Percentiles rank a stretch among this genome's conserved stretches.
Evolutionary conservation across 768 basidiomycete species (phyloP).

Genomic region (Lentinus brumalis): DNA sequence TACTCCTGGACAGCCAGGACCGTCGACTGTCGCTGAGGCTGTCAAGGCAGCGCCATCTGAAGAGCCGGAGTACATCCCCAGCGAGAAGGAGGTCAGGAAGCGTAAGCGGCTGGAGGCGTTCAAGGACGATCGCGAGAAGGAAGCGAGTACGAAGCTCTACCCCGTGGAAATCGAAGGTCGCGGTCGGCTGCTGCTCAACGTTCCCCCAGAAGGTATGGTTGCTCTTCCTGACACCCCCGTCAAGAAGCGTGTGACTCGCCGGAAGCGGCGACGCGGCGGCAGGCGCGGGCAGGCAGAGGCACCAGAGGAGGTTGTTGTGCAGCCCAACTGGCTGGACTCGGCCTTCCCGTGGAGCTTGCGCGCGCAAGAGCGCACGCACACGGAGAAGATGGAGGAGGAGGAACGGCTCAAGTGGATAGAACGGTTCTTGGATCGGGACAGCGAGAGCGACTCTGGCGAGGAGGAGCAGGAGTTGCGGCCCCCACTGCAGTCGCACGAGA

Average conservation of each 20-base stretch:
- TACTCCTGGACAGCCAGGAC: constrained; percentile 47
- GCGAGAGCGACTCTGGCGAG: constrained; percentile 51
- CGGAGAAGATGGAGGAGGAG: constrained; percentile 54
- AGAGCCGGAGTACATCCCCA: constrained; percentile 20
- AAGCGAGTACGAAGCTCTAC: constrained; percentile 45
- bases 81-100: constrained; percentile 67
- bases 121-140: constrained; percentile 38
- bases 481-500: constrained; percentile 30
- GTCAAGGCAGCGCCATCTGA: constrained; percentile 27
- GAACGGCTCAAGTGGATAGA: constrained; percentile 68
- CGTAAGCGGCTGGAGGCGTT: constrained; percentile 72
- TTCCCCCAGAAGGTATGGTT: constrained; percentile 45
- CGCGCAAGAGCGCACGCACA: constrained; percentile 53
- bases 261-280: constrained; percentile 45
- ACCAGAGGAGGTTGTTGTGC: constrained; percentile 35
- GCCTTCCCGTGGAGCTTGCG: constrained; percentile 79
- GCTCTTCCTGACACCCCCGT: constrained; percentile 33
- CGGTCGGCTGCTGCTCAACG: constrained; percentile 71
- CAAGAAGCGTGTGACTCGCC: constrained; percentile 45
- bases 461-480: constrained; percentile 36
- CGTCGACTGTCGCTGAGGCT: constrained; percentile 16
- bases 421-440: constrained; percentile 71
- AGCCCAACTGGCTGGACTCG: constrained; percentile 77
- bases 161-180: constrained; percentile 67
- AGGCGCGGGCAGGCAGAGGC: neutral